Evolutionary conservation across 106 monocot genomes (phyloP).

Genomic region (Gastrodia elata): DNA sequence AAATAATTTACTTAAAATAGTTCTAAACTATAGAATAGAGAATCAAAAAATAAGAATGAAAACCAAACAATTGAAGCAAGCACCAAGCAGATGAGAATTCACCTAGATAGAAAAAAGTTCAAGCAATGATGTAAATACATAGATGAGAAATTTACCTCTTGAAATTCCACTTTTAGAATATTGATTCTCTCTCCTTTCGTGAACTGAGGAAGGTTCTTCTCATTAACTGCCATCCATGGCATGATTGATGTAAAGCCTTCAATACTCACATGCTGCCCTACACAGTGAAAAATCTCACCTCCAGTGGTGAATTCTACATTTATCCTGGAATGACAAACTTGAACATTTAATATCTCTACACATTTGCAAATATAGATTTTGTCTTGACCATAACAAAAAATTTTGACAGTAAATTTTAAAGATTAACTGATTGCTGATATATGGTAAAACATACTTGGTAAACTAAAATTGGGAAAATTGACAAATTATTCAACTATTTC

Average conservation of each 20-base stretch:
- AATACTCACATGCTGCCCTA: slow-evolving; percentile 57
- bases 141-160: slow-evolving; percentile 51
- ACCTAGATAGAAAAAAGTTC: background rate
- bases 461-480: too few species aligned
- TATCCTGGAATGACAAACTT: slow-evolving; percentile 38
- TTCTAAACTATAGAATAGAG: background rate
- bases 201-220: slow-evolving; percentile 80
- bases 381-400: background rate
- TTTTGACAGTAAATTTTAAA: background rate
- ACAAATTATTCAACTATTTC: too few species aligned
- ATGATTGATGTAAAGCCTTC: slow-evolving; percentile 98
- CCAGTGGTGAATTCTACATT: slow-evolving; percentile 67
- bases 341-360: background rate
- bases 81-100: slow-evolving; percentile 2
- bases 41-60: background rate
- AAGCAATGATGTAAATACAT: background rate
- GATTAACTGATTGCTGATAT: background rate
- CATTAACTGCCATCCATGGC: slow-evolving; percentile 89
- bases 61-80: background rate
- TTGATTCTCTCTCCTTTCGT: slow-evolving; percentile 52
- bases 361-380: background rate
- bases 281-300: slow-evolving; percentile 62
- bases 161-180: slow-evolving; percentile 67
- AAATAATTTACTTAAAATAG: background rate
- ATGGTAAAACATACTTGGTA: too few species aligned